These are phyloP conservation scores for Trichothecium sympodiale DNA, from an alignment of 2,329 filamentous ascomycete species.

Conservation along the genomic window DNA sequence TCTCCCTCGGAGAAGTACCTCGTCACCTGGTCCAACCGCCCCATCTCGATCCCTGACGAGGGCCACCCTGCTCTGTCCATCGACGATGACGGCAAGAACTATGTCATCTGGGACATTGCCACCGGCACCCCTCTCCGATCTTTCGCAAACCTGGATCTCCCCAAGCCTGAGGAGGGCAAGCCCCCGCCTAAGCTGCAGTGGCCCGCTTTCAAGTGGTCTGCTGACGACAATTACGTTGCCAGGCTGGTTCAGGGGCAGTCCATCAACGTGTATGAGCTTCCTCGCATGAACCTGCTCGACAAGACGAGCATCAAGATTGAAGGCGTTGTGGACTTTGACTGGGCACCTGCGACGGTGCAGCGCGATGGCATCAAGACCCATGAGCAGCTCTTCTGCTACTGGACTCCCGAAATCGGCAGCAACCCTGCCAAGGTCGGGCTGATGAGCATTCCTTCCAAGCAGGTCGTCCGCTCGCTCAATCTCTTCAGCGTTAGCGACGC, in stretches of 20 bases:
- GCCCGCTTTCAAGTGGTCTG: slow-evolving; percentile 99
- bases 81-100: slow-evolving; percentile 98
- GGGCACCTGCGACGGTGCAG: slow-evolving; percentile 74
- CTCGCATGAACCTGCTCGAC: slow-evolving; percentile 79
- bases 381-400: slow-evolving; percentile 96
- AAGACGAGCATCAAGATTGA: slow-evolving; percentile 94
- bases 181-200: slow-evolving; percentile 77
- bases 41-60: slow-evolving; percentile 82
- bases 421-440: slow-evolving; percentile 95
- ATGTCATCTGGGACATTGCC: slow-evolving; percentile 95
- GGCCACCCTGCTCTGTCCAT: slow-evolving; percentile 73
- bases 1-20: slow-evolving; percentile 88
- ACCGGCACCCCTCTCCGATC: slow-evolving; percentile 84
- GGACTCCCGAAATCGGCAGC: slow-evolving; percentile 96
- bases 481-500: slow-evolving; percentile 96
- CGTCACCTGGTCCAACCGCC: slow-evolving; percentile 91
- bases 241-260: slow-evolving; percentile 78
- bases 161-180: slow-evolving; percentile 51
- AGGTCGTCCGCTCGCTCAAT: slow-evolving; percentile 88
- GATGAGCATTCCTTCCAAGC: slow-evolving; percentile 92
- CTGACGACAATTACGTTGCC: slow-evolving; percentile 94
- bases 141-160: slow-evolving; percentile 79
- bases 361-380: slow-evolving; percentile 82
- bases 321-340: slow-evolving; percentile 94
- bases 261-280: slow-evolving; percentile 84